A percentile compares a stretch with the other conserved stretches of the same genome.
These are phyloP conservation scores for Lycium ferocissimum DNA, from an alignment of 257 asterid species.

Conservation along the genomic window DNA sequence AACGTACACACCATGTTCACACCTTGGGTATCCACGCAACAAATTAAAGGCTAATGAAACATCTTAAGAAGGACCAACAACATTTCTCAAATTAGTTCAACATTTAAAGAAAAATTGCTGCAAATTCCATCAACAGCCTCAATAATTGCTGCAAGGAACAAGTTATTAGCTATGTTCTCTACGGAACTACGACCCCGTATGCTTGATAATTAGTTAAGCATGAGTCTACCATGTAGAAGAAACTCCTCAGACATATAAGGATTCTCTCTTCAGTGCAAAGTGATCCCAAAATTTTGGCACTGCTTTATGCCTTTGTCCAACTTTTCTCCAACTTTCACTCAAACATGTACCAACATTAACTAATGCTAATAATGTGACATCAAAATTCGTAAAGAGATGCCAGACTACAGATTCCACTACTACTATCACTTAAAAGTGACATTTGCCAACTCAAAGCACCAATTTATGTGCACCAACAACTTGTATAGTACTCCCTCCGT, in stretches of 20 bases:
- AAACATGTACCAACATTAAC: neutral
- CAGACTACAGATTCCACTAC: neutral
- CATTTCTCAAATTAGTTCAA: neutral
- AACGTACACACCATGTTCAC: neutral
- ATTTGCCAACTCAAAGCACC: neutral
- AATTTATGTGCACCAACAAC: neutral
- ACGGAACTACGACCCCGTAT: neutral
- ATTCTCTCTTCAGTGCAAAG: neutral
- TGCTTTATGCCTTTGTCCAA: constrained; percentile 19
- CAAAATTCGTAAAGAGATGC: neutral
- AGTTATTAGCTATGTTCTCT: neutral
- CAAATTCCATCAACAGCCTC: neutral
- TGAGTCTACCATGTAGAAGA: neutral
- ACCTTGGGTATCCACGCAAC: neutral
- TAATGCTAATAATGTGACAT: neutral
- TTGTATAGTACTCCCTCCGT: neutral
- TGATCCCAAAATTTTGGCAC: constrained; percentile 8
- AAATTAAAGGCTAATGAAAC: neutral
- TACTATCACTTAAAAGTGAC: neutral
- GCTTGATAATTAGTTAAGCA: neutral
- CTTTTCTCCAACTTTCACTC: neutral
- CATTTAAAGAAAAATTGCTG: neutral
- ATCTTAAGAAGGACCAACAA: neutral
- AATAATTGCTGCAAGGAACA: neutral
- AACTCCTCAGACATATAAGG: constrained; percentile 11